Conservation (phyloP, 2,329 filamentous ascomycete species). For the Plectosphaerella plurivora region DNA sequence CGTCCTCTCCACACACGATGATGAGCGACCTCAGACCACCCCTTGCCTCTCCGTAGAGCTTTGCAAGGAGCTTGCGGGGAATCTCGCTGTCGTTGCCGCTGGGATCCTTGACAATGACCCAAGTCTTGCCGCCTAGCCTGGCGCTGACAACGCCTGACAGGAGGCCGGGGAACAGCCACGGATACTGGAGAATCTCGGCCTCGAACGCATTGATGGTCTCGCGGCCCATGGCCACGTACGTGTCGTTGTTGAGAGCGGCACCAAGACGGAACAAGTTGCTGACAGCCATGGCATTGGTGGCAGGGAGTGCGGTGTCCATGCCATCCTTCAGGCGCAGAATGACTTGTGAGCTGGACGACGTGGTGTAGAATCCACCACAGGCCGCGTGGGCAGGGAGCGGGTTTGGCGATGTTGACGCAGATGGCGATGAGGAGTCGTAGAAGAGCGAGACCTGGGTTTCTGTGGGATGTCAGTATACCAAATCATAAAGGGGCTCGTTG, state of each 20-base stretch:
- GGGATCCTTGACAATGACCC: slow-evolving; percentile 15
- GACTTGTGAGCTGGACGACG: slow-evolving; percentile 59
- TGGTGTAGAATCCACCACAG: slow-evolving; percentile 70
- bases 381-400: slow-evolving; percentile 24
- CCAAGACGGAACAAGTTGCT: slow-evolving; percentile 81
- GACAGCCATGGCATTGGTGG: slow-evolving; percentile 82
- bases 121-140: slow-evolving; percentile 59
- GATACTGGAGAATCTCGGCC: slow-evolving; percentile 86
- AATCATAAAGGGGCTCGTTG: background rate
- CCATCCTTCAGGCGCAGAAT: slow-evolving; percentile 90
- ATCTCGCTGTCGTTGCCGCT: slow-evolving; percentile 6
- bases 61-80: slow-evolving; percentile 9
- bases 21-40: slow-evolving; percentile 22
- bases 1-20: slow-evolving; percentile 8
- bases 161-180: slow-evolving; percentile 83
- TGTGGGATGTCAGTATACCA: slow-evolving; percentile 21
- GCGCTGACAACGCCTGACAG: slow-evolving; percentile 71
- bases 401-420: slow-evolving; percentile 29
- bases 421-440: slow-evolving; percentile 55
- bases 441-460: slow-evolving; percentile 73
- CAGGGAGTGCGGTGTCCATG: slow-evolving; percentile 89
- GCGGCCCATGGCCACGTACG: slow-evolving; percentile 60
- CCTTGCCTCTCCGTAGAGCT: slow-evolving; percentile 17
- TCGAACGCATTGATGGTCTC: slow-evolving; percentile 83
- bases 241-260: slow-evolving; percentile 60